A percentile compares a stretch with the other conserved stretches of the same genome.
Evolutionary conservation across 306 rosid species (phyloP).

Genomic region (Medicago arabica): DNA sequence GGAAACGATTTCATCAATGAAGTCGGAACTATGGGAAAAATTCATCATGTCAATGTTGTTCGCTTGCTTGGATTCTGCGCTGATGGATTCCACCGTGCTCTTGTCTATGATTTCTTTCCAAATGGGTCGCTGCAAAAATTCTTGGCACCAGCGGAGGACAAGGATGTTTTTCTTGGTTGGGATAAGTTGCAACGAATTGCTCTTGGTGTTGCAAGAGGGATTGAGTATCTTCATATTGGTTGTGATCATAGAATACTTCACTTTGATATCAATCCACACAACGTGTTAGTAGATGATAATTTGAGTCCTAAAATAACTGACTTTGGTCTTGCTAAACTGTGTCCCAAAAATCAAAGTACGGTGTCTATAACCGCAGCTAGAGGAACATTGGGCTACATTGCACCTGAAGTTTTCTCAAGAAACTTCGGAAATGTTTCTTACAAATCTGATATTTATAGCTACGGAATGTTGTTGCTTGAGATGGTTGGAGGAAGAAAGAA

Average conservation of each 20-base stretch:
- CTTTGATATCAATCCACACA: neutral
- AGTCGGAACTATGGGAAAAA: constrained; percentile 8
- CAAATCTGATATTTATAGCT: neutral
- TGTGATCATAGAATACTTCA: neutral
- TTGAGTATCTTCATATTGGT: neutral
- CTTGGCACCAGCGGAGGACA: neutral
- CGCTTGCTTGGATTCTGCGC: neutral
- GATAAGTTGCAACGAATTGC: neutral
- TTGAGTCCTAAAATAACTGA: neutral
- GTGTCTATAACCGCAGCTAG: neutral
- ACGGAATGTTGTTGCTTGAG: neutral
- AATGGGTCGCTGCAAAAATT: neutral
- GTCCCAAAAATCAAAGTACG: neutral
- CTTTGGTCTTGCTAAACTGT: neutral
- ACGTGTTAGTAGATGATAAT: neutral
- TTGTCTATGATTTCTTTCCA: neutral
- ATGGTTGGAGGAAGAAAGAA: neutral
- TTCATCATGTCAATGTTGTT: neutral
- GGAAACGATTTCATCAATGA: constrained; percentile 2
- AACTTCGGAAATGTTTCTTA: neutral
- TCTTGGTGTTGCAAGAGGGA: neutral
- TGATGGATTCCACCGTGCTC: neutral
- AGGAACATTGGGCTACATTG: neutral
- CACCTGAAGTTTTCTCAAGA: neutral
- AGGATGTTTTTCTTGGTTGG: neutral